A percentile compares a stretch with the other conserved stretches of the same genome.
These are phyloP conservation scores for Fraxinus xanthoxyloides DNA, from an alignment of 305 asterid genomes.

Conservation along the genomic window DNA sequence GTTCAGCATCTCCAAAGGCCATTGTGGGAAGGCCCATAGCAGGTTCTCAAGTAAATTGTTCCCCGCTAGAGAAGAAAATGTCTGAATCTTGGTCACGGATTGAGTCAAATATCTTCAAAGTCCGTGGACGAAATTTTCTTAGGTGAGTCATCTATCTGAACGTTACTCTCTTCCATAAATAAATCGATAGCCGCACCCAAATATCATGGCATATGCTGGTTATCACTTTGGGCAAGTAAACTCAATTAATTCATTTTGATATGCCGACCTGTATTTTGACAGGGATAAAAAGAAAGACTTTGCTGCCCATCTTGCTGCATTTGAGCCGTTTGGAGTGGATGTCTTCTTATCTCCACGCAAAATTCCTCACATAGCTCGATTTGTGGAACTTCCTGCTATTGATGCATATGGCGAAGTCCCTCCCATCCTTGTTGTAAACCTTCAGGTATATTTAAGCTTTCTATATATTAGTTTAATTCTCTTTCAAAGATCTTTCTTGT, in stretches of 20 bases:
- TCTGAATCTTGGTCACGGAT: conserved; percentile 69
- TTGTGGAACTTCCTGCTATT: conserved; percentile 77
- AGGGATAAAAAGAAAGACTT: conserved; percentile 94
- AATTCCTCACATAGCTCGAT: conserved; percentile 80
- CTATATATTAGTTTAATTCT: neutral
- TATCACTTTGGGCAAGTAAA: neutral
- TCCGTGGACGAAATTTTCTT: conserved; percentile 66
- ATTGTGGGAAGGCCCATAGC: conserved; percentile 71
- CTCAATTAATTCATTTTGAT: neutral
- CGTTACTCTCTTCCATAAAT: neutral
- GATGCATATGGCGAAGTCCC: conserved; percentile 66
- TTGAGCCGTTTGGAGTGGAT: conserved; percentile 82
- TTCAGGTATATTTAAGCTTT: conserved; percentile 60
- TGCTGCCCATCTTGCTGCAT: conserved; percentile 66
- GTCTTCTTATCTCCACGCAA: conserved; percentile 79
- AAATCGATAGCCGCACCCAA: neutral
- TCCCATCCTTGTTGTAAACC: conserved; percentile 80
- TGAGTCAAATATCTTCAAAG: conserved; percentile 71
- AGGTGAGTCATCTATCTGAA: conserved; percentile 41
- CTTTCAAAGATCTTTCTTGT: neutral
- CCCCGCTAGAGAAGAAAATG: conserved; percentile 64
- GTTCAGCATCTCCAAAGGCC: conserved; percentile 59
- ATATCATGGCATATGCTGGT: neutral
- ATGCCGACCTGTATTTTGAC: conserved; percentile 27
- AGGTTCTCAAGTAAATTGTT: conserved; percentile 73